phyloP scores from a whole-genome alignment of 768 basidiomycete genomes.

The Lentinula raphanica region DNA sequence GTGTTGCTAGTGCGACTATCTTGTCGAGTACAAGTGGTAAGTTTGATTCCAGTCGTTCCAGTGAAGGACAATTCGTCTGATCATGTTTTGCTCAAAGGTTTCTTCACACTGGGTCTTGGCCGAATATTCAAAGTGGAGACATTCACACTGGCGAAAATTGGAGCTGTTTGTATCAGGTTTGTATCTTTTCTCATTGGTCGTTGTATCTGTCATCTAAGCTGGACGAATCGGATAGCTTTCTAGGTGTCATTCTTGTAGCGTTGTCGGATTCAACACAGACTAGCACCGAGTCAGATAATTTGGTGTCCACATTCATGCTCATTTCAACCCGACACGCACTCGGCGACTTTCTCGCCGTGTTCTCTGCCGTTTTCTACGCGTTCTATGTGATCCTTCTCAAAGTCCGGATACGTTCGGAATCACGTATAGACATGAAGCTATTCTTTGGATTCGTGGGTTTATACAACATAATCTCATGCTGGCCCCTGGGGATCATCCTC shows the following conservation, averaged over 20 bases:
- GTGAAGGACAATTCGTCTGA: background rate
- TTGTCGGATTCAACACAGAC: conserved; percentile 64
- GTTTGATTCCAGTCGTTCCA: too few relatives aligned
- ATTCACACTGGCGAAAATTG: conserved; percentile 65
- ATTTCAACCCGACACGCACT: conserved; percentile 17
- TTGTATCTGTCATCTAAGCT: background rate
- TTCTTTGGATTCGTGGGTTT: conserved; percentile 94
- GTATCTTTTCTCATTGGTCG: conserved; percentile 11
- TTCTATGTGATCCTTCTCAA: conserved; percentile 88
- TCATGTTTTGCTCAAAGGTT: conserved; percentile 46
- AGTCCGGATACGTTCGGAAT: conserved; percentile 75
- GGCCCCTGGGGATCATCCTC: conserved; percentile 75
- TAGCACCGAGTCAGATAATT: conserved; percentile 9
- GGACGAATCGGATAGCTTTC: conserved; percentile 43
- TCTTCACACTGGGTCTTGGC: conserved; percentile 88
- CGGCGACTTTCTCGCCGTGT: conserved; percentile 79
- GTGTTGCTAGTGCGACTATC: conserved; percentile 91
- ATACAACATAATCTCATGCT: conserved; percentile 70
- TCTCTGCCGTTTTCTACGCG: conserved; percentile 87
- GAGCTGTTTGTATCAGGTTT: conserved; percentile 77
- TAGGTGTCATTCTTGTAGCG: conserved; percentile 85
- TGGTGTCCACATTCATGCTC: conserved; percentile 27
- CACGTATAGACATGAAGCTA: conserved; percentile 85
- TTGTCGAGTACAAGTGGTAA: conserved; percentile 84
- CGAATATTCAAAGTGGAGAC: conserved; percentile 77